Evolutionary conservation across 2,329 filamentous ascomycete species (phyloP), one percentile per base, ranked within the genome.

Genomic region (Trichoderma brevicompactum): DNA sequence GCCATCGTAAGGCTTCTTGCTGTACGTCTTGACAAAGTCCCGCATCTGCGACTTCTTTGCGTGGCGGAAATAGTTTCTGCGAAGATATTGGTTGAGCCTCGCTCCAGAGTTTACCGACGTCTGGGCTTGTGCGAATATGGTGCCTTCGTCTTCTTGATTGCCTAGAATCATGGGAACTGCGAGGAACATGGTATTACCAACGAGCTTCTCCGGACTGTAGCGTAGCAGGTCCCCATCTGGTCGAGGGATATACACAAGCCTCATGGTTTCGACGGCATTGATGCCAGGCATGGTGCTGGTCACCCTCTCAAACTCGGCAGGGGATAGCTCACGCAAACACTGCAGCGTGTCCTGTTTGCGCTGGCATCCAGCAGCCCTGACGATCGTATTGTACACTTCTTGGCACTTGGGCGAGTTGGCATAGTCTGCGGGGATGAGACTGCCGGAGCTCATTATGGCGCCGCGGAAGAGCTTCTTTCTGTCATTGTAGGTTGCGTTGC

Each of bases 401-500:
- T 94, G 89, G 0, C 82, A 85, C 74, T 92, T 91, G 13, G 80
- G 76, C 32, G 84, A 83, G 70, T 92, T 89, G 0, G 92, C 85
- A 0, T 83, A 80, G 19, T 87, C 84, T 0, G 88, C 82, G 0
- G 89, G 88, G 0, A 86, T 76, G 2, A 89, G 74, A 65, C 82
- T 86, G 2, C 90, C 90, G 2, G 87, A 90, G 78, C 90, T 85
- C 91, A 94, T 94, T 70, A 94, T 94, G 23, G 81, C 91, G 1
- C 80, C 91, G 32, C 89, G 85, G 83, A 95, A 94, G 0, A 95
- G 81, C 1, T 87, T 81, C 70, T 28, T 28, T 28, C 89, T 87
- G 59, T 87, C 89, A 2, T 93, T 92, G 79, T 94, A 93, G 0
- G 80, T 87, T 73, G 87, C 85, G 75, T 94, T 81, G 7, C 92